A percentile compares a stretch with the other conserved stretches of the same genome.
These are phyloP conservation scores for Thalassiosira exigua DNA, from an alignment of 352 stramenopile genomes.

Conservation along the genomic window DNA sequence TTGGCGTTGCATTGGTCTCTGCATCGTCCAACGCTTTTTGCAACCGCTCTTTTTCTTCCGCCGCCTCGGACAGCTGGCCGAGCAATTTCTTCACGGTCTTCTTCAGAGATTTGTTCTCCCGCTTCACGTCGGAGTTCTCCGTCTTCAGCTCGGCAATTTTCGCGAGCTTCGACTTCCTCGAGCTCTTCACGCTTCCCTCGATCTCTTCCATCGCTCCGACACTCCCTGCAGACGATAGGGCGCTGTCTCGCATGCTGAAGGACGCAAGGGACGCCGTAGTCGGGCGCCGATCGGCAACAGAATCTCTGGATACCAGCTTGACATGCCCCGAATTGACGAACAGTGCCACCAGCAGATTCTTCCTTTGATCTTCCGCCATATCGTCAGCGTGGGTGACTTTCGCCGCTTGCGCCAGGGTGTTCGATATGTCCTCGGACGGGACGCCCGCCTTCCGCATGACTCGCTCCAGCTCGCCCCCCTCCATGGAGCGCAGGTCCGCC, in stretches of 20 bases:
- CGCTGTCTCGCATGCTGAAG: too few species aligned
- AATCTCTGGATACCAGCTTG: too few species aligned
- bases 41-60: conserved; percentile 28
- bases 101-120: conserved; percentile 53
- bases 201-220: conserved; percentile 35
- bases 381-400: neutral
- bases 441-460: conserved; percentile 36
- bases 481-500: conserved; percentile 38
- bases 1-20: neutral
- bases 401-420: conserved; percentile 6
- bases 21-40: conserved; percentile 4
- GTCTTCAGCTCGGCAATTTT: conserved; percentile 53
- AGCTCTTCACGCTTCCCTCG: too few species aligned
- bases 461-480: conserved; percentile 21
- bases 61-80: conserved; percentile 22
- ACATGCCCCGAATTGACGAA: too few species aligned
- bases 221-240: too few species aligned
- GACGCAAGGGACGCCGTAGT: too few species aligned
- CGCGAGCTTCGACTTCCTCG: conserved; percentile 42
- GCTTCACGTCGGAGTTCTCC: conserved; percentile 38
- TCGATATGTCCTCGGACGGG: conserved; percentile 21
- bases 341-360: too few species aligned
- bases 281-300: too few species aligned
- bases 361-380: conserved; percentile 20
- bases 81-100: conserved; percentile 54